Evolutionary conservation across 2,329 filamentous ascomycete genomes (phyloP), one percentile per base, ranked within the genome.

Genomic region (Penicillium glabrum): DNA sequence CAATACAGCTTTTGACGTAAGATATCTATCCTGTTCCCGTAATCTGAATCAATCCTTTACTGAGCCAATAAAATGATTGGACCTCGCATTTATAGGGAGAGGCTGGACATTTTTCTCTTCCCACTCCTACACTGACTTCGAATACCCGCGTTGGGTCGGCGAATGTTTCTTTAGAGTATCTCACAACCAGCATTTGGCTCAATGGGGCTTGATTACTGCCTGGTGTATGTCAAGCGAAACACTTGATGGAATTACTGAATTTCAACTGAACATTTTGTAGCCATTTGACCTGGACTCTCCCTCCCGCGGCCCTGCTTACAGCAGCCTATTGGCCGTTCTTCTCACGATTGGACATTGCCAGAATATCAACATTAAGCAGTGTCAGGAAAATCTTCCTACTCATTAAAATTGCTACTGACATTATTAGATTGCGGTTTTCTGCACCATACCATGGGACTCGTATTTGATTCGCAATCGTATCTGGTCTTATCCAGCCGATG

Each of bases 381-480:
- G 79, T 80, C 70, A 51, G 65, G 53, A 16, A 13, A 19, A 41
- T 4, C 23, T 37, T 21, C 13, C 29, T 41, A 8, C 37, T 57
- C 13, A 5, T 39, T 8, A 5, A 26, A 21, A 33, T 16, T 10
- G n/a, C 23, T 48, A 27, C 31, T 52, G 26, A 56, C 29, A 10
- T 35, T 14, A 13, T 19, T 19, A 81, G 76, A 80, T 90, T 61
- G 87, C 88, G 21, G 85, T 91, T 47, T 66, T 80, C 26, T 83
- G 88, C 4, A 90, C 89, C 0, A 85, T 88, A 26, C 89, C 89
- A 31, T 92, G 89, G 89, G 89, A 91, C 66, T 89, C 87, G 9
- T 90, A 90, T 71, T 80, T 91, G 41, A 89, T 92, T 64, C 82
- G 81, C 61, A 83, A 79, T 53, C 76, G 80, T 45, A 82, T 91